Base-by-base conservation (phyloP, 1,284 basidiomycete genomes). In the Ustilago vetiveriae region DNA sequence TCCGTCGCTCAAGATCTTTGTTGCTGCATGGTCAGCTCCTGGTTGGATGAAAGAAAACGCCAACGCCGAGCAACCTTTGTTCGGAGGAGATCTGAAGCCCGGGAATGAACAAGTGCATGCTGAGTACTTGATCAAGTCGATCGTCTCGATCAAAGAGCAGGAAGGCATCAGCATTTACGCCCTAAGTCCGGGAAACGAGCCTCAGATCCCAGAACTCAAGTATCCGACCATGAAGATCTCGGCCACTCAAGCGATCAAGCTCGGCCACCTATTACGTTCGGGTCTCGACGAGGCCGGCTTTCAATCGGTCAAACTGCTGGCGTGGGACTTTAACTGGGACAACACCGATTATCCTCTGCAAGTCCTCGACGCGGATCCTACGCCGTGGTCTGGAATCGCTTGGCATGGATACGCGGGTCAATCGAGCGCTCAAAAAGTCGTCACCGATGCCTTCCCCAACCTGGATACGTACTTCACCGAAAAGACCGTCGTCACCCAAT, bases 321-420 rank as follows among this genome's bases (percentile, higher is more conserved):
- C 56, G 1, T 67, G 43, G 41, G 75, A 76, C 42, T 42, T 46
- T 24, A 76, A 76, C 48, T 76, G 75, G 75, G 71, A 73, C 45
- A 43, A 59, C 35, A 42, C 50, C 7, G 46, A 37, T 6, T 68
- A 68, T 26, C 37, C 65, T 16, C 37, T 68, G 4, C 13, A 50
- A 6, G 63, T 70, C 8, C 72, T 75, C 50, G 24, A 73, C n/a
- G 53, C 58, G 13, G 48, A 62, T 23, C 44, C 59, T 1, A 19
- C 38, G 3, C 33, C 44, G 3, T 76, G 58, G 54, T 29, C 29
- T 17, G 64, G 54, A 19, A 51, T 68, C n/a, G 71, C 75, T 4
- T 76, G 73, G 71, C 75, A 76, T 42, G 74, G 75, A 23, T 76
- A 76, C 33, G 63, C 59, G 4, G 75, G 72, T 14, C 9, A 46